These are phyloP conservation scores for Cyberlindnera japonica DNA, from an alignment of 805 yeast species.

Conservation along the genomic window DNA sequence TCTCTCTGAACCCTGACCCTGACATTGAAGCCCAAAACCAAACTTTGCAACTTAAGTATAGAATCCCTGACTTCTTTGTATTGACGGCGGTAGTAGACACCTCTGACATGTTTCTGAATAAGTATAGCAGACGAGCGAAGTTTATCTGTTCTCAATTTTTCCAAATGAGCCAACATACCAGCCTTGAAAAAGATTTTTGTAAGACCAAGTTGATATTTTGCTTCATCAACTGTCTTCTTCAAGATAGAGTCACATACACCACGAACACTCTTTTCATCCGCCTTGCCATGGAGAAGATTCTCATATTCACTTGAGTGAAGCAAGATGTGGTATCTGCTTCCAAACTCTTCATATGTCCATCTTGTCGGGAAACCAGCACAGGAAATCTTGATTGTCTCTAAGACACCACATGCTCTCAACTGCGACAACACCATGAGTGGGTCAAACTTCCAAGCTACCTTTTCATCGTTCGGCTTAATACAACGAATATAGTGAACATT, in stretches of 20 bases:
- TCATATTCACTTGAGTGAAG: conserved; percentile 70
- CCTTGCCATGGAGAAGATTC: conserved; percentile 47
- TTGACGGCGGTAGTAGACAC: conserved; percentile 55
- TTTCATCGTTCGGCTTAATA: conserved; percentile 92
- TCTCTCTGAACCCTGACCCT: conserved; percentile 55
- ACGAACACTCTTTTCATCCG: conserved; percentile 53
- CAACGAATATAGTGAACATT: conserved; percentile 97
- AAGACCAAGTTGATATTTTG: conserved; percentile 84
- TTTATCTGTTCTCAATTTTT: conserved; percentile 78
- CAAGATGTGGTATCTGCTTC: conserved; percentile 79
- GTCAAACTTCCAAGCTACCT: conserved; percentile 94
- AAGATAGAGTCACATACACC: conserved; percentile 69
- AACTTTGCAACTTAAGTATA: conserved; percentile 53
- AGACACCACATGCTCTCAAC: conserved; percentile 96
- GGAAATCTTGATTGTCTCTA: conserved; percentile 92
- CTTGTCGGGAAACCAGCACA: conserved; percentile 98
- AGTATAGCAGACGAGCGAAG: conserved; percentile 72
- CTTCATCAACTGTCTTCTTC: conserved; percentile 53
- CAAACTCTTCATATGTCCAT: conserved; percentile 93
- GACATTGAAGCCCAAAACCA: conserved; percentile 57
- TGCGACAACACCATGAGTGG: conserved; percentile 94
- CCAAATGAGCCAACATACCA: conserved; percentile 91
- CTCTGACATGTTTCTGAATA: conserved; percentile 81
- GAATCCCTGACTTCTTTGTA: conserved; percentile 54
- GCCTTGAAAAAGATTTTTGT: conserved; percentile 95